These are phyloP conservation scores for Vavraia culicis DNA, from an alignment of 371 early-diverging fungal genomes.

Conservation along the genomic window DNA sequence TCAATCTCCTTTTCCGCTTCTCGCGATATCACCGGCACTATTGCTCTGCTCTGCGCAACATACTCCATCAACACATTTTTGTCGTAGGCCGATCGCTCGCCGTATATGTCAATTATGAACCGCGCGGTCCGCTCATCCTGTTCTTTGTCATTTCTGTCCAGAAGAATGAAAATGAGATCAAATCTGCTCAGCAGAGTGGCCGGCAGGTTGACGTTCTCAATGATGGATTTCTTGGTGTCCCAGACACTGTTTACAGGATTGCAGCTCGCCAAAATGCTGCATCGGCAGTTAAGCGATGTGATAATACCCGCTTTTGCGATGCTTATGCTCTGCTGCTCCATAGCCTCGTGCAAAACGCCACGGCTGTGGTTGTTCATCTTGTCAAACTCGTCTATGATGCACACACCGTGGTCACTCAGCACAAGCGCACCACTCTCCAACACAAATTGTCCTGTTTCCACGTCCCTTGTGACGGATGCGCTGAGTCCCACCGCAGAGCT, in stretches of 20 bases:
- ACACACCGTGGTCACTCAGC: conserved; percentile 42
- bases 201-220: conserved; percentile 44
- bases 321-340: conserved; percentile 44
- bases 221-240: conserved; percentile 41
- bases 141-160: conserved; percentile 39
- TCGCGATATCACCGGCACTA: conserved; percentile 56
- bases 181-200: conserved; percentile 43
- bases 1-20: conserved; percentile 51
- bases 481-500: conserved; percentile 93
- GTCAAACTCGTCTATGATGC: conserved; percentile 44
- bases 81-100: conserved; percentile 8
- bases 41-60: conserved; percentile 51
- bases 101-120: conserved; percentile 37
- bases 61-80: conserved; percentile 38
- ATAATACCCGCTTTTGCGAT: conserved; percentile 46
- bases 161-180: conserved; percentile 42
- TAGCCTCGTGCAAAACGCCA: conserved; percentile 44
- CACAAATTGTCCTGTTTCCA: conserved; percentile 77
- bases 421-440: conserved; percentile 47
- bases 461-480: conserved; percentile 85
- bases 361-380: conserved; percentile 46
- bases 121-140: conserved; percentile 38
- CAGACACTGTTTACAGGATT: conserved; percentile 44
- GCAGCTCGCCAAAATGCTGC: conserved; percentile 43
- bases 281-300: conserved; percentile 44